Evolutionary conservation across 1,139 yeast species (phyloP), one percentile per base, ranked within the genome.

Genomic region (Taphrina sp.): DNA sequence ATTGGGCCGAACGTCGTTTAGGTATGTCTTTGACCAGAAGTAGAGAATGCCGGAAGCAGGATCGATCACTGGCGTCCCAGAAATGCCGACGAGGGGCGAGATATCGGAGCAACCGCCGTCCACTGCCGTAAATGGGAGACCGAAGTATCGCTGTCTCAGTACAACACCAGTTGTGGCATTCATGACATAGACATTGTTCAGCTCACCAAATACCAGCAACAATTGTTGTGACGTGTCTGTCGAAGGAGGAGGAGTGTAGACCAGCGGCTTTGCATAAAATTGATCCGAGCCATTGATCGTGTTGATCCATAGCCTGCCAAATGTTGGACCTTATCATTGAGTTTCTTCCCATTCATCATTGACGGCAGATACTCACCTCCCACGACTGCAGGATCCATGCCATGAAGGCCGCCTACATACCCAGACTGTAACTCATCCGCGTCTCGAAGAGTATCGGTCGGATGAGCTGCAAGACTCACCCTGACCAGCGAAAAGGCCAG

Each of bases 11-110:
- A 39, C 34, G 26, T 23, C 17, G 45, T 39, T 39, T n/a, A n/a
- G n/a, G 38, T 43, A 43, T 10, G 49, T 29, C 38, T 43, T 43
- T 16, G 49, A 31, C 38, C 36, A 43, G 49, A 43, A 43, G 26
- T 43, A 43, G 37, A 43, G 19, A 20, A 20, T 43, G 19, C 37
- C 49, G 19, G 49, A 29, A 20, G 23, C 28, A 16, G 33, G 34
- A 20, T 43, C 49, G 7, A 43, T 19, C 26, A 33, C 36, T 5
- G 49, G 49, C 19, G 49, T 43, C 17, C 49, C 49, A 5, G 37
- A 29, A 17, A 43, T 23, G 19, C 49, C 49, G 38, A 43, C 49
- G n/a, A 16, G 28, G 26, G 36, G 37, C 4, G 37, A 33, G 7
- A 43, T 19, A 33, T 43, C 49, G 20, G 36, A 4, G 24, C 49